Base-by-base conservation (phyloP, 2,329 filamentous ascomycete genomes). In the Talaromyces sp. region DNA sequence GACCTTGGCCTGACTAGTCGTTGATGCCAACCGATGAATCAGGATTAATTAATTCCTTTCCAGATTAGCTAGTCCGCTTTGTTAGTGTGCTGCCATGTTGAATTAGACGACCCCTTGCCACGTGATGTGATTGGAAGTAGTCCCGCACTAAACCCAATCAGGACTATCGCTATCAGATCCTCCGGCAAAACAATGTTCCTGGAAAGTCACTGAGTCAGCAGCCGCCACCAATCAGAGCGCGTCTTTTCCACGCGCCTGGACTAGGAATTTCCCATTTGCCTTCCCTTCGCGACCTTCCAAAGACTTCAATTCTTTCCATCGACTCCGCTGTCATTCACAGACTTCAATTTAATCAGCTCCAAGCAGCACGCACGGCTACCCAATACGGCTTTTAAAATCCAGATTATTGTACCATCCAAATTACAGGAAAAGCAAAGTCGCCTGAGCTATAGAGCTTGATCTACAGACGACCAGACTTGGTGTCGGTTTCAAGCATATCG, bases 191-290 rank as follows among this genome's bases (percentile, higher is more conserved):
- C 35, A 35, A 60, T 63, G 58, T 63, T 63, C 62, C 62, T 28
- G 12, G 9, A 31, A 3, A 1, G 2, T 12, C 18, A 65, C 65
- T 76, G 67, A 76, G 63, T 74, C 69, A 75, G 31, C 48, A 9
- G 2, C n/a, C 7, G 58, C 40, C 21, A 40, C 75, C 76, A 77
- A 77, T 76, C 68, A 75, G 68, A 65, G 72, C 75, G 74, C 71
- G 66, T 54, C 61, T 60, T 57, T 62, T 63, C 67, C 67, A 69
- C 70, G 68, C 67, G 62, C 60, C 61, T 57, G 63, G 39, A 35
- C 58, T 56, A 67, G 66, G 68, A 69, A 69, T 69, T 70, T 61
- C 50, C 67, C 69, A 69, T 71, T 73, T 69, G 71, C 71, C 60
- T 65, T 63, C 64, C 60, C 50, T 62, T 58, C 64, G 44, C 55